These are phyloP conservation scores for Epichloe baconii DNA, from an alignment of 2,329 filamentous ascomycete genomes.

Conservation along the genomic window DNA sequence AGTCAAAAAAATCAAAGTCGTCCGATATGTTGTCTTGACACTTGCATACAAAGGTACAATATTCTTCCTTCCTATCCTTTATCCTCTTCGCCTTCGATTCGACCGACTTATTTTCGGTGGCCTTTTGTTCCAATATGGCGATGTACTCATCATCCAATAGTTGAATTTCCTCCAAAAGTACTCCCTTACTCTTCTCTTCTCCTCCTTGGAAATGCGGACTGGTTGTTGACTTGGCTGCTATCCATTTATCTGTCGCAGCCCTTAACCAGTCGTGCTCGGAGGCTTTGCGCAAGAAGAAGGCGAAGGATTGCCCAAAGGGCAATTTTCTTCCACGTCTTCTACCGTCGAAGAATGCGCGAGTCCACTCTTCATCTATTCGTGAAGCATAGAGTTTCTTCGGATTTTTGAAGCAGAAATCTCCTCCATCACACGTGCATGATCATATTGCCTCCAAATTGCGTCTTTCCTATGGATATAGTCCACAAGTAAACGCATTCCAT, in stretches of 20 bases:
- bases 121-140: neutral
- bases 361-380: neutral
- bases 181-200: neutral
- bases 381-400: no score
- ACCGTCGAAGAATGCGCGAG: neutral
- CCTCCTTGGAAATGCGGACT: neutral
- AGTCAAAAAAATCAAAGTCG: no score
- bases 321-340: no score
- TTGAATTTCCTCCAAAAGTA: neutral
- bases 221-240: neutral
- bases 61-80: no score
- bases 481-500: neutral
- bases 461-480: neutral
- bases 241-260: accelerated
- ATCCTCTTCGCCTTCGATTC: no score
- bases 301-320: no score
- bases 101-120: neutral
- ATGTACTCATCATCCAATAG: neutral
- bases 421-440: accelerated
- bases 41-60: neutral
- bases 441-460: neutral
- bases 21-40: no score
- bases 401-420: no score
- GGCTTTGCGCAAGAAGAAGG: no score
- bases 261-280: neutral